Base-by-base conservation (phyloP, 2,329 filamentous ascomycete species). In the Aspergillus sp. region DNA sequence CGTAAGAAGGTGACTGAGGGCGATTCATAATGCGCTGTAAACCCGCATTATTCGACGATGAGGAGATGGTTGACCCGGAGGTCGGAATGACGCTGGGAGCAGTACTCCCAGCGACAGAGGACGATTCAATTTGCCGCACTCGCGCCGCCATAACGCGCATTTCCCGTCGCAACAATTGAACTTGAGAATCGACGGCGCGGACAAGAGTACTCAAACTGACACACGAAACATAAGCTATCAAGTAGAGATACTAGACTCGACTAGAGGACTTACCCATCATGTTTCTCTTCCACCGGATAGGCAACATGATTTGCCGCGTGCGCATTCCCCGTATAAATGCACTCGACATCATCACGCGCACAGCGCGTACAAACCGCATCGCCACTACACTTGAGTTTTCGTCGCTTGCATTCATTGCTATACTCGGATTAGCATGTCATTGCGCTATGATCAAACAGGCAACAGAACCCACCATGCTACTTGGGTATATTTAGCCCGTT, bases 341-440 rank as follows among this genome's bases (percentile, higher is more conserved):
- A 90, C 62, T 83, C 75, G 18, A 89, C 80, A 66, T 85, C 87
- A 73, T 90, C 85, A 16, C 67, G 65, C 3, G 54, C 85, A 67
- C 88, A 91, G 58, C 88, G 81, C 60, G 86, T 83, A 65, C 88
- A 91, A 1, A 87, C 85, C 1, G 82, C 84, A 66, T 89, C 85
- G 61, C 88, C 88, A 73, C 90, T 90, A 75, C 88, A 90, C 73
- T 90, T 90, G 69, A 90, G 87, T 74, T 90, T 90, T 59, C 88
- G 85, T n/a, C 88, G 81, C 68, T 90, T 90, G 74, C 88, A 90
- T 71, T 90, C 87, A 69, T 90, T 90, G 67, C 88, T 89, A 22
- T 10, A 54, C 16, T 18, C 6, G 36, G 20, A 55, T 47, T 49
- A 47, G 39, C 31, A 26, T 11, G 4, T 11, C 2, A 20, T 10